These are phyloP conservation scores for Amanita fuliginea DNA, from an alignment of 768 basidiomycete genomes.

Conservation along the genomic window DNA sequence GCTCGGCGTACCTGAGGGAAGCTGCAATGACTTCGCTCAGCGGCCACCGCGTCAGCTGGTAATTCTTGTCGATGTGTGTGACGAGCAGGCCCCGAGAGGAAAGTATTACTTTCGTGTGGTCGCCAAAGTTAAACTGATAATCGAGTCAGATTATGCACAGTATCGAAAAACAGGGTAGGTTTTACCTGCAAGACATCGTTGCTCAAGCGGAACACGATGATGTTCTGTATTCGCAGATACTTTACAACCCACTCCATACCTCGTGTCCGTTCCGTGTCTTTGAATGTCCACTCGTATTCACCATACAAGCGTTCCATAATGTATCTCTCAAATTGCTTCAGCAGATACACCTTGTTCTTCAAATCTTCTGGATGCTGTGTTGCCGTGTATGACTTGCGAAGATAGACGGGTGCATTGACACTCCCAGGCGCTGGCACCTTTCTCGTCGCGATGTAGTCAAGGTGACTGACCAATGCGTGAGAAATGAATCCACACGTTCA, in stretches of 20 bases:
- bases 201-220: slow-evolving; percentile 93
- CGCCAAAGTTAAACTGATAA: slow-evolving; percentile 92
- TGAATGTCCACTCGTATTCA: slow-evolving; percentile 75
- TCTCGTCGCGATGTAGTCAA: slow-evolving; percentile 77
- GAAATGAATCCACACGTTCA: slow-evolving; percentile 4
- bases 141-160: not conserved
- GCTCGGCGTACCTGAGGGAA: slow-evolving; percentile 20
- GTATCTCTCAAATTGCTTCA: slow-evolving; percentile 91
- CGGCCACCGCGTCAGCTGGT: slow-evolving; percentile 63
- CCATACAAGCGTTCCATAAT: slow-evolving; percentile 87
- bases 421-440: slow-evolving; percentile 12
- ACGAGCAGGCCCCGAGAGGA: slow-evolving; percentile 70
- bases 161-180: slow-evolving; percentile 10
- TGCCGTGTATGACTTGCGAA: slow-evolving; percentile 63
- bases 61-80: slow-evolving; percentile 87
- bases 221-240: slow-evolving; percentile 93
- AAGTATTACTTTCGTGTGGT: slow-evolving; percentile 91
- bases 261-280: slow-evolving; percentile 51
- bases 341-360: slow-evolving; percentile 82
- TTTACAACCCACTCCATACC: slow-evolving; percentile 96
- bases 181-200: slow-evolving; percentile 89
- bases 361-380: slow-evolving; percentile 71
- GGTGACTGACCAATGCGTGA: slow-evolving; percentile 42
- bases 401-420: slow-evolving; percentile 44
- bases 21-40: slow-evolving; percentile 60